phyloP scores from a whole-genome alignment of 805 yeast genomes.

The Wickerhamomyces rabaulensis region DNA sequence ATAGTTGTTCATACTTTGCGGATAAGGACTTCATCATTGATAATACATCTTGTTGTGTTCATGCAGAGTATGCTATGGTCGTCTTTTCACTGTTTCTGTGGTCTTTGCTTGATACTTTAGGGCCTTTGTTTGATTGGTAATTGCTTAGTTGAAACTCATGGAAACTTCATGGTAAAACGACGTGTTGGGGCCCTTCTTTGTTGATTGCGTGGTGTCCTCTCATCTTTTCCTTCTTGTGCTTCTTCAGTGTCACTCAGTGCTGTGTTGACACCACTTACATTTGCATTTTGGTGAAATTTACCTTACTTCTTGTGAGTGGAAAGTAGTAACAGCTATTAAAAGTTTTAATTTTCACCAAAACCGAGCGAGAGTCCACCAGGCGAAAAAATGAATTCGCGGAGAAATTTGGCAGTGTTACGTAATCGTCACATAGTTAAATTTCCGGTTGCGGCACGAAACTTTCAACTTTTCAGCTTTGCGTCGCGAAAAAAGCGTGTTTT shows the following conservation, averaged over 20 bases:
- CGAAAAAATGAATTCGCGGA: background rate
- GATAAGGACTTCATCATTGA: no score
- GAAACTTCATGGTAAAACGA: background rate
- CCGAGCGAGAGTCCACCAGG: background rate
- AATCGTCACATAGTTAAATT: background rate
- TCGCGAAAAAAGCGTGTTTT: background rate
- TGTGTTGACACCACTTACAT: constrained; percentile 30
- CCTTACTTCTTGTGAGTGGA: constrained; percentile 10
- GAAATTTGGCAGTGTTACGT: background rate
- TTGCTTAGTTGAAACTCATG: background rate
- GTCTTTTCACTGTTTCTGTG: background rate
- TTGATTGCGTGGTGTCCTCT: background rate
- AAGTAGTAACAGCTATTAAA: constrained; percentile 5
- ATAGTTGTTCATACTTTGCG: no score
- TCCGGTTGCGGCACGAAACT: background rate
- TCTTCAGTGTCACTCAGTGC: background rate
- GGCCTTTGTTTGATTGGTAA: background rate
- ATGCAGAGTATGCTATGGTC: background rate
- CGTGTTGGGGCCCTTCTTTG: background rate
- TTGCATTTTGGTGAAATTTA: constrained; percentile 34
- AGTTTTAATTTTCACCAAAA: constrained; percentile 8
- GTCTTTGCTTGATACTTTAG: background rate
- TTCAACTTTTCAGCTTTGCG: background rate
- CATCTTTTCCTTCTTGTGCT: background rate
- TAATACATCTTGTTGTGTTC: background rate